Conservation (phyloP, 371 early-diverging fungal genomes). For the Aphelidium insulamus region DNA sequence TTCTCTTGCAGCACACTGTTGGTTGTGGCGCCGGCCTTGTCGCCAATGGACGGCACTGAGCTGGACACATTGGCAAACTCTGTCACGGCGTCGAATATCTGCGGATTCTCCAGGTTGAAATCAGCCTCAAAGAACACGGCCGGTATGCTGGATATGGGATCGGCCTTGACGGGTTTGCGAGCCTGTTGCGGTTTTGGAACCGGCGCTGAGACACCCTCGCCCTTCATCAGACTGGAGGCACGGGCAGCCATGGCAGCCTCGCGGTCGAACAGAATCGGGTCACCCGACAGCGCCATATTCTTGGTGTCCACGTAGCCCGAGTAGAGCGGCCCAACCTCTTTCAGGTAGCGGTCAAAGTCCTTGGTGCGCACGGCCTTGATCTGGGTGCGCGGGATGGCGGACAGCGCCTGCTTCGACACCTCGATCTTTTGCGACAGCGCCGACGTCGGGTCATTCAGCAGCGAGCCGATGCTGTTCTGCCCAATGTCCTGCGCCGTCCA, state of each 20-base stretch:
- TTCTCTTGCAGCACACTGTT: slow-evolving; percentile 60
- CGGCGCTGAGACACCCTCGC: slow-evolving; percentile 17
- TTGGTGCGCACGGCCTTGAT: too few relatives aligned
- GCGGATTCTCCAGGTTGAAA: slow-evolving; percentile 67
- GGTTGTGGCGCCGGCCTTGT: slow-evolving; percentile 26
- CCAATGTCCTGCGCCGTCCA: slow-evolving; percentile 18
- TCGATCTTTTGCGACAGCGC: too few relatives aligned
- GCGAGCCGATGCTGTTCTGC: slow-evolving; percentile 16
- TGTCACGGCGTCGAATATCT: slow-evolving; percentile 61
- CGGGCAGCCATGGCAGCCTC: slow-evolving; percentile 7
- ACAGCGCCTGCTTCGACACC: too few relatives aligned
- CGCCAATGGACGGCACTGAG: slow-evolving; percentile 8
- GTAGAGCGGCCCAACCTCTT: slow-evolving; percentile 27
- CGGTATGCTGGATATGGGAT: slow-evolving; percentile 46
- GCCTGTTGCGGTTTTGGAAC: slow-evolving; percentile 11
- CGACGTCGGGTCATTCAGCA: too few relatives aligned
- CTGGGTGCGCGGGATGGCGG: too few relatives aligned
- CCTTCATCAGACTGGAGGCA: slow-evolving; percentile 13
- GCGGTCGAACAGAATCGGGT: slow-evolving; percentile 7
- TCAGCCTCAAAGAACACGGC: slow-evolving; percentile 54
- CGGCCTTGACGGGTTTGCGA: slow-evolving; percentile 9
- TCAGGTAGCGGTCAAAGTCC: slow-evolving; percentile 45
- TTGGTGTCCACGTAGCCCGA: slow-evolving; percentile 32
- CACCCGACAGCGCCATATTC: slow-evolving; percentile 8
- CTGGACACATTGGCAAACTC: slow-evolving; percentile 28